Conservation (phyloP, 371 early-diverging fungal species). For the Rozella allomycis region DNA sequence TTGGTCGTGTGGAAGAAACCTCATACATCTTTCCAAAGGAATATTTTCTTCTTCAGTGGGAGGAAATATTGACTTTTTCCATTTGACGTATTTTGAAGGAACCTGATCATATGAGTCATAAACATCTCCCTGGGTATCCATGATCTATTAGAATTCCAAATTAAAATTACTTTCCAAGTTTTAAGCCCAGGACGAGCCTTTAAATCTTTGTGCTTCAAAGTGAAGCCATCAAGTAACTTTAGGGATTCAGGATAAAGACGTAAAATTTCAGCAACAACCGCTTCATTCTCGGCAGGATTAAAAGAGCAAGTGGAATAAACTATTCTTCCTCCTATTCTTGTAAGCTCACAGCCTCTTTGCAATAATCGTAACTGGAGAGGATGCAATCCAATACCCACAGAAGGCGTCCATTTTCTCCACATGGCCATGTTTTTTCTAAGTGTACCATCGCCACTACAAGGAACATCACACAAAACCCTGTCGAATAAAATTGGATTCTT, state of each 20-base stretch:
- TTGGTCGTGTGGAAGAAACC: constrained; percentile 87
- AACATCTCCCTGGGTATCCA: constrained; percentile 30
- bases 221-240: constrained; percentile 61
- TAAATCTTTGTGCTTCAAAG: constrained; percentile 41
- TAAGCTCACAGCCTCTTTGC: constrained; percentile 61
- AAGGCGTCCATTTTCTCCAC: constrained; percentile 65
- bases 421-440: constrained; percentile 85
- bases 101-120: constrained; percentile 35
- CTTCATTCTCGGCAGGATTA: constrained; percentile 53
- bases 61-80: constrained; percentile 31
- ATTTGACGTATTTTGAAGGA: constrained; percentile 8
- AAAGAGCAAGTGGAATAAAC: constrained; percentile 99
- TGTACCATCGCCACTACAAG: constrained; percentile 93
- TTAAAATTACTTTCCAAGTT: constrained; percentile 56
- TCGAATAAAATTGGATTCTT: constrained; percentile 49
- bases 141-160: constrained; percentile 5
- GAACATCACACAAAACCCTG: constrained; percentile 92
- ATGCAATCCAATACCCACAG: constrained; percentile 55
- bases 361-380: constrained; percentile 73
- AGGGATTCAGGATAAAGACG: constrained; percentile 28
- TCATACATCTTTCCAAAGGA: constrained; percentile 60
- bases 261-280: constrained; percentile 9
- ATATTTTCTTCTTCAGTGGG: constrained; percentile 33
- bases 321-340: constrained; percentile 76
- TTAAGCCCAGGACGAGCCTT: constrained; percentile 52